These are phyloP conservation scores for Artemisia argyi DNA, from an alignment of 129 eudicot species.

Conservation along the genomic window DNA sequence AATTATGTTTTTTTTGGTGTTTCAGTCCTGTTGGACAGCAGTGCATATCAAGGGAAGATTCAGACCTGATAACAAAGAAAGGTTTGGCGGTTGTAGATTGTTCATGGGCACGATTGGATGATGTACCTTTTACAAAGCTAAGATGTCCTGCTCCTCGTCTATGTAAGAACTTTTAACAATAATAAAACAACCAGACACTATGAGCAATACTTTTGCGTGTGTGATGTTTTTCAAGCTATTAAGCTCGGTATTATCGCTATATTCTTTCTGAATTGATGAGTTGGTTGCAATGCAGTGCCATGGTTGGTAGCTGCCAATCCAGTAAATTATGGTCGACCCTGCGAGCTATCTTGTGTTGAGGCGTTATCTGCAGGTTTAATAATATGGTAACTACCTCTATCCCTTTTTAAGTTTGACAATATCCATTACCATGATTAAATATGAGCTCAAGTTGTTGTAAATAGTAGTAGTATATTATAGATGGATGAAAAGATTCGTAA, in stretches of 20 bases:
- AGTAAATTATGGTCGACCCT: slow-evolving; percentile 98
- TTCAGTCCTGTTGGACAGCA: slow-evolving; percentile 87
- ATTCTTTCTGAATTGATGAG: slow-evolving; percentile 18
- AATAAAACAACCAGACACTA: not conserved
- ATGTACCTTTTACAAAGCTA: slow-evolving; percentile 93
- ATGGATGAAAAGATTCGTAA: not conserved
- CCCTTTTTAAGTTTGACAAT: slow-evolving; percentile 2
- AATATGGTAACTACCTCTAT: slow-evolving; percentile 59
- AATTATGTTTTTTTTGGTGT: slow-evolving; percentile 12
- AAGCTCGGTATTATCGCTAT: slow-evolving; percentile 5
- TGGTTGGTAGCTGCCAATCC: slow-evolving; percentile 99
- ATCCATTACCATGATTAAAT: slow-evolving; percentile 1
- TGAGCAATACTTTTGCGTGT: not conserved
- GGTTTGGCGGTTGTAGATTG: slow-evolving; percentile 98
- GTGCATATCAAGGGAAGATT: slow-evolving; percentile 92
- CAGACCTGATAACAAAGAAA: slow-evolving; percentile 61
- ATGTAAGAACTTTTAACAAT: slow-evolving; percentile 49
- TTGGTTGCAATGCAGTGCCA: slow-evolving; percentile 62
- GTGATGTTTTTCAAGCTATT: slow-evolving; percentile 18
- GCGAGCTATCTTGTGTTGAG: slow-evolving; percentile 97
- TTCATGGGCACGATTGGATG: slow-evolving; percentile 95
- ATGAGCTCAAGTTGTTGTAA: slow-evolving; percentile 7
- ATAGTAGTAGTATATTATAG: not conserved
- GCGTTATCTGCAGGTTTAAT: slow-evolving; percentile 94
- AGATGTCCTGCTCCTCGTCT: slow-evolving; percentile 97